Base-by-base conservation (phyloP, 192 early-diverging fungal species). In the Glomus cerebriforme region DNA sequence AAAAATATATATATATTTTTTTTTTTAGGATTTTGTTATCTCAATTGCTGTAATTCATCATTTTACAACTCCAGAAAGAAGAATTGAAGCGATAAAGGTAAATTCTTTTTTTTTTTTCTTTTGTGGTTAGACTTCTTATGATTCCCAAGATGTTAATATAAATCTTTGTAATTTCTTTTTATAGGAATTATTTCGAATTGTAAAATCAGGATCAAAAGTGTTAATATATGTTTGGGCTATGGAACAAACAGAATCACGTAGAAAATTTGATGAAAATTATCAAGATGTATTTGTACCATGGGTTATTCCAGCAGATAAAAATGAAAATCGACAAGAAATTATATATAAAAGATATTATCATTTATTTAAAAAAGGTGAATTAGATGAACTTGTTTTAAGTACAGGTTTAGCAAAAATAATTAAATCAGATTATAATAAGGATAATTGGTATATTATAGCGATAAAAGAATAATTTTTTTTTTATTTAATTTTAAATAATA, bases 11-110 rank as follows among this genome's bases (percentile, higher is more conserved):
- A n/a, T n/a, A n/a, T n/a, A n/a, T n/a, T n/a, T n/a, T n/a, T n/a
- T 59, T 27, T 37, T 34, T 74, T 8, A 94, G 93, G 95, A 99
- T 85, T 99, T 97, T 90, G 91, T 91, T 0, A 90, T 97, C 49
- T 98, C 96, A 0, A 99, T 99, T 77, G 96, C 96, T 17, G 96
- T 97, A 6, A 96, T 98, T 70, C 96, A 97, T 84, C 96, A 98
- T 81, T 93, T 99, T 47, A 91, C 96, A 7, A 88, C 92, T 0
- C 85, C 87, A 0, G 93, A 95, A 78, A 88, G 97, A 32, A 81
- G 97, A 58, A 19, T 85, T 9, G 78, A 77, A 3, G 97, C 96
- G 0, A 86, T 96, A 10, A 79, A 88, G 81, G 90, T 91, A 79
- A 34, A 64, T 2, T 2, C 15, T 47, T 26, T 60, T 9, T 60